A percentile compares a stretch with the other conserved stretches of the same genome.
phyloP scores from a whole-genome alignment of 83 land plant genomes.

The Picea engelmannii region DNA sequence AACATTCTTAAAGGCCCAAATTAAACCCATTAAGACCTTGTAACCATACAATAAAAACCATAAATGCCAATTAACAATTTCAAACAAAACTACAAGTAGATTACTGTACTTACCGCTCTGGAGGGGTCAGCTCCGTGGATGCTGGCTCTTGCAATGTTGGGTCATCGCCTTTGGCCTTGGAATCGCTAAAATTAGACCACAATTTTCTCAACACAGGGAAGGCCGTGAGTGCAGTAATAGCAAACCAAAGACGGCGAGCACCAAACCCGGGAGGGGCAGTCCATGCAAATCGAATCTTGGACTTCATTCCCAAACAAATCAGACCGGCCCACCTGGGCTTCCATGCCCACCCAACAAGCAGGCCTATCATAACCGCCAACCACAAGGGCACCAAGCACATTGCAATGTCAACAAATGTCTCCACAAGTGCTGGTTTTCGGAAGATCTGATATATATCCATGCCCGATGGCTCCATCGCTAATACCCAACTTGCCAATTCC shows the following conservation, averaged over 20 bases:
- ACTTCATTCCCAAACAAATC: conserved; percentile 66
- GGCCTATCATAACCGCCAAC: conserved; percentile 84
- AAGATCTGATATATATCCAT: conserved; percentile 35
- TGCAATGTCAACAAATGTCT: conserved; percentile 66
- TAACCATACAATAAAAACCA: background rate
- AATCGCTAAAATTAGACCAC: conserved; percentile 45
- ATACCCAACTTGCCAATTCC: background rate
- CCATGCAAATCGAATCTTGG: conserved; percentile 67
- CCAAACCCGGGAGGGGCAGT: conserved; percentile 88
- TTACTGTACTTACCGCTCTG: conserved; percentile 9
- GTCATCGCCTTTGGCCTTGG: conserved; percentile 19
- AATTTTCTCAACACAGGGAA: conserved; percentile 57
- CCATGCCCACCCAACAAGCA: conserved; percentile 97
- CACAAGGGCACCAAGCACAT: conserved; percentile 86
- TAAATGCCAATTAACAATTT: background rate
- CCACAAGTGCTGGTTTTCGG: conserved; percentile 48
- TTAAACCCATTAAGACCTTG: no score
- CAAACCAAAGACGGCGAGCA: conserved; percentile 87
- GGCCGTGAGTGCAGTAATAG: conserved; percentile 88
- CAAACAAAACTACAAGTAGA: background rate
- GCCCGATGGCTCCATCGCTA: conserved; percentile 31
- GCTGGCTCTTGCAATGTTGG: background rate
- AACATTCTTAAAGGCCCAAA: background rate
- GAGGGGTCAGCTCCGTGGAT: conserved; percentile 11
- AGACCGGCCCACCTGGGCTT: conserved; percentile 87